These are phyloP conservation scores for Apostasia shenzhenica DNA, from an alignment of 106 monocot species.

Conservation along the genomic window DNA sequence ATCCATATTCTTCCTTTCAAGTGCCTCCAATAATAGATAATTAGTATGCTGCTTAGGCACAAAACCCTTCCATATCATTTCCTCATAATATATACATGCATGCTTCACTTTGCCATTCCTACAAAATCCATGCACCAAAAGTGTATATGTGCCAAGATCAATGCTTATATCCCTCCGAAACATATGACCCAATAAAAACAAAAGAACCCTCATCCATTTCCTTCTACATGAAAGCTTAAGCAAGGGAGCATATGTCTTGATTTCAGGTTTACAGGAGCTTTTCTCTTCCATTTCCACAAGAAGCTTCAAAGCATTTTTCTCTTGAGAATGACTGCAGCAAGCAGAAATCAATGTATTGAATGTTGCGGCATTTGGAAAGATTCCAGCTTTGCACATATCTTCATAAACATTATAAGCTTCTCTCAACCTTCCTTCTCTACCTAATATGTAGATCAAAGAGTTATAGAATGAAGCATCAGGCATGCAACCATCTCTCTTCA, in stretches of 20 bases:
- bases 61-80: slow-evolving; percentile 73
- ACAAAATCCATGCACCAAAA: slow-evolving; percentile 65
- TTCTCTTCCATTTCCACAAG: slow-evolving; percentile 49
- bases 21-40: slow-evolving; percentile 34
- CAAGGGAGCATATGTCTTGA: slow-evolving; percentile 57
- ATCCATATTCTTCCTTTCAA: slow-evolving; percentile 48
- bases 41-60: slow-evolving; percentile 40
- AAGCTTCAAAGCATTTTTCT: slow-evolving; percentile 45
- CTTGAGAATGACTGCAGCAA: slow-evolving; percentile 52
- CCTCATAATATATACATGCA: slow-evolving; percentile 71
- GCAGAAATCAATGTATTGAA: slow-evolving; percentile 80
- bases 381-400: slow-evolving; percentile 55
- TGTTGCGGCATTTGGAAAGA: slow-evolving; percentile 49
- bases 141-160: slow-evolving; percentile 69
- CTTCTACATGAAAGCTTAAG: slow-evolving; percentile 62
- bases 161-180: slow-evolving; percentile 57
- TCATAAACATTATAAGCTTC: slow-evolving; percentile 52
- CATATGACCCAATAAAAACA: slow-evolving; percentile 68
- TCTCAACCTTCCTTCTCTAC: slow-evolving; percentile 38
- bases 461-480: slow-evolving; percentile 78
- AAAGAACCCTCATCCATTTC: slow-evolving; percentile 48
- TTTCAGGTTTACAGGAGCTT: slow-evolving; percentile 50
- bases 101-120: slow-evolving; percentile 36
- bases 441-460: slow-evolving; percentile 70
- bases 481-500: slow-evolving; percentile 48